phyloP scores from a whole-genome alignment of 2,329 filamentous ascomycete genomes.

The Colletotrichum horii region DNA sequence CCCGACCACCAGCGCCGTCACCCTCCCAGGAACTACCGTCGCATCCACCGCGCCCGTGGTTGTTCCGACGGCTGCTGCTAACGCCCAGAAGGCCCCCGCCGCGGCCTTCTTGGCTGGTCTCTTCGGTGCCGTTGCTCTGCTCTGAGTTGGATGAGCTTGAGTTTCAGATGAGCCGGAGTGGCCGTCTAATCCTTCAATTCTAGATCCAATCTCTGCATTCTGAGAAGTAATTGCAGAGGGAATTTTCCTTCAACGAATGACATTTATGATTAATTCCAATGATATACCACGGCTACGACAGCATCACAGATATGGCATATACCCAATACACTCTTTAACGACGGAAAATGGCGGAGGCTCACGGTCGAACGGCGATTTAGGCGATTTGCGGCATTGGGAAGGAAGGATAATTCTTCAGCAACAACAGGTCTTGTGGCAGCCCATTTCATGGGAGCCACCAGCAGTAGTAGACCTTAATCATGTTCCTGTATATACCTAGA shows the following conservation, averaged over 20 bases:
- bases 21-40: constrained; percentile 29
- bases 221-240: background rate
- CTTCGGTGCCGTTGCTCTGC: constrained; percentile 40
- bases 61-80: constrained; percentile 33
- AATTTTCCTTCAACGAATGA: background rate
- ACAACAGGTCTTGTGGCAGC: background rate
- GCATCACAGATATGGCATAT: constrained; percentile 11
- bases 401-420: background rate
- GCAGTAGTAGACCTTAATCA: background rate
- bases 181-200: background rate
- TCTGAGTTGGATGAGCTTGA: constrained; percentile 27
- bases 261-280: background rate
- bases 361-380: background rate
- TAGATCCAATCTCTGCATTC: background rate
- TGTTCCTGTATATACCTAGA: constrained; percentile 12
- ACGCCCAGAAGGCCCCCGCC: constrained; percentile 36
- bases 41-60: constrained; percentile 24
- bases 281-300: constrained; percentile 12
- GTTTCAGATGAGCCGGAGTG: background rate
- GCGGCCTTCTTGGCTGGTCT: constrained; percentile 43
- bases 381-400: background rate
- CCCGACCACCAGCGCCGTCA: constrained; percentile 32
- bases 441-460: background rate
- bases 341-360: background rate
- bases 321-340: constrained; percentile 6